Conservation (phyloP, 2,329 filamentous ascomycete species). For the Elsinoe batatas region DNA sequence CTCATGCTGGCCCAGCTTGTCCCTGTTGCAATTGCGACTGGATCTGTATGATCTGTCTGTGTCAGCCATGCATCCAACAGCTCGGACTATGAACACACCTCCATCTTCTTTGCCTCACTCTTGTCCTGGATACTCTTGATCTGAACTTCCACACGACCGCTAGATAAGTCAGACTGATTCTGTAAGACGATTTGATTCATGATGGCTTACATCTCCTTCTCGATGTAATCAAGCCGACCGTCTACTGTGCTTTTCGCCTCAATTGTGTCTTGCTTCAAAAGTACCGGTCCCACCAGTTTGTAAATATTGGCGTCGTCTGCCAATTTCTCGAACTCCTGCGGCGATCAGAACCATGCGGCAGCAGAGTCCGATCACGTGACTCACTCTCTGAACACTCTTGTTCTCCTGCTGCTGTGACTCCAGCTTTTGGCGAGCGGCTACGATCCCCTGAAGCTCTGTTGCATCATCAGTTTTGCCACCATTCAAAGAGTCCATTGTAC, state of each 20-base stretch:
- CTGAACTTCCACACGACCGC: conserved; percentile 56
- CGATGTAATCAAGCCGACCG: conserved; percentile 82
- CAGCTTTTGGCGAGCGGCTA: conserved; percentile 78
- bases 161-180: conserved; percentile 24
- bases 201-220: conserved; percentile 71
- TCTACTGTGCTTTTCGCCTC: conserved; percentile 89
- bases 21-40: conserved; percentile 32
- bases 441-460: conserved; percentile 65
- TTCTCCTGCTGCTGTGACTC: conserved; percentile 95
- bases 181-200: background rate
- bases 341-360: background rate
- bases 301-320: conserved; percentile 82
- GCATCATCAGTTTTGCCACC: background rate
- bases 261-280: conserved; percentile 86
- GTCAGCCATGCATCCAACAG: background rate
- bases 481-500: conserved; percentile 10
- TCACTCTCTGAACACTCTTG: conserved; percentile 68
- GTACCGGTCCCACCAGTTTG: conserved; percentile 85
- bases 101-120: conserved; percentile 54
- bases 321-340: conserved; percentile 69
- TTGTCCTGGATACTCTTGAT: conserved; percentile 55
- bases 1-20: conserved; percentile 1
- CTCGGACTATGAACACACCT: conserved; percentile 38
- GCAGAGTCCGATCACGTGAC: conserved; percentile 13
- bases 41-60: conserved; percentile 34